These are phyloP conservation scores for Rhizophagus prolifer DNA, from an alignment of 192 early-diverging fungal genomes.

Conservation along the genomic window DNA sequence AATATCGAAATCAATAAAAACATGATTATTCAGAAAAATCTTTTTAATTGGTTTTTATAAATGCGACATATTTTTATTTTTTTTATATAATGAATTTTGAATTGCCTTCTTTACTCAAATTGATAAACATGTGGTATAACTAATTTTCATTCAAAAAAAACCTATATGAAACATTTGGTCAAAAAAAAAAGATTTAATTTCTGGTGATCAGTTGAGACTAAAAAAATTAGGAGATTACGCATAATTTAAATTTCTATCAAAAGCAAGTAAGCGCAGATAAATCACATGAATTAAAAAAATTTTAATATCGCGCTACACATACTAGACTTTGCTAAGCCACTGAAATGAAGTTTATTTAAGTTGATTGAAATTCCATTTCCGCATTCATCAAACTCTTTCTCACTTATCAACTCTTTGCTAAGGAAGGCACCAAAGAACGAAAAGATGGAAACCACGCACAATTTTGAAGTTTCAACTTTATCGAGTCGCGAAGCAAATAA, in stretches of 20 bases:
- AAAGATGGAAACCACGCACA: not conserved
- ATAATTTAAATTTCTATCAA: not conserved
- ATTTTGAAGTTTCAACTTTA: slow-evolving; percentile 1
- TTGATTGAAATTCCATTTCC: not conserved
- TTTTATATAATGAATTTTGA: no score
- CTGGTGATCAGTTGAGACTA: no score
- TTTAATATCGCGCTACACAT: not conserved
- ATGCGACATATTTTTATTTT: no score
- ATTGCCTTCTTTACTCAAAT: no score
- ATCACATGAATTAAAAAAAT: not conserved
- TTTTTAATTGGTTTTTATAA: no score
- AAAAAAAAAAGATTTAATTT: no score
- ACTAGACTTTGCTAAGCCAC: not conserved
- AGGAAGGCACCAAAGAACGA: not conserved
- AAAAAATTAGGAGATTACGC: no score
- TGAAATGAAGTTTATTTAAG: not conserved
- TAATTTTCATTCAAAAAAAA: no score
- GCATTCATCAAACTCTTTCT: not conserved
- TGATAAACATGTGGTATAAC: no score
- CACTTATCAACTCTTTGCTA: not conserved
- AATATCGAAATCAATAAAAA: no score
- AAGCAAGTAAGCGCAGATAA: not conserved
- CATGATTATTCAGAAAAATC: no score
- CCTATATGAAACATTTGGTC: no score
- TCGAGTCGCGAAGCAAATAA: not conserved